A percentile compares a stretch with the other conserved stretches of the same genome.
Evolutionary conservation across 1,139 yeast genomes (phyloP).

Genomic region (Yamadazyma blattariae): DNA sequence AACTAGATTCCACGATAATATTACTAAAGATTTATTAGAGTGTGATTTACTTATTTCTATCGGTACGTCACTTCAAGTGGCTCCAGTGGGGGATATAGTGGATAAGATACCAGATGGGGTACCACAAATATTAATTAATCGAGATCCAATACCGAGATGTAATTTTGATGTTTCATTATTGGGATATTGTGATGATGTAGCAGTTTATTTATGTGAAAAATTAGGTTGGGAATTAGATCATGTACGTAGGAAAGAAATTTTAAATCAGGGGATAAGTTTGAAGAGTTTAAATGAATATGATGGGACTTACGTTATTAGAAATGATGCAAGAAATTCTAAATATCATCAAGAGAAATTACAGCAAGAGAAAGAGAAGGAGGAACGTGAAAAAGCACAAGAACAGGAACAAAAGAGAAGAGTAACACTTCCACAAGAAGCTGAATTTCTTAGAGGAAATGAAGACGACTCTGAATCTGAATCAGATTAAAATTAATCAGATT

Average conservation of each 20-base stretch:
- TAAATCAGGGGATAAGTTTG: not conserved
- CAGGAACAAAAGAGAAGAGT: too few species aligned
- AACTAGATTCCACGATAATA: slow-evolving; percentile 59
- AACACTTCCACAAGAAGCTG: too few species aligned
- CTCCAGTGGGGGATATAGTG: slow-evolving; percentile 95
- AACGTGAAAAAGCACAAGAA: too few species aligned
- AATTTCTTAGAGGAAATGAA: too few species aligned
- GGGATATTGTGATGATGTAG: slow-evolving; percentile 88
- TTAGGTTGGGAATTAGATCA: slow-evolving; percentile 73
- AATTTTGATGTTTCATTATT: slow-evolving; percentile 79
- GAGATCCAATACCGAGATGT: slow-evolving; percentile 73
- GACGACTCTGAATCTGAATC: too few species aligned
- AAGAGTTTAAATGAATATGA: slow-evolving; percentile 19
- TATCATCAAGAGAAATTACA: too few species aligned
- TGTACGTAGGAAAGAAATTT: slow-evolving; percentile 1
- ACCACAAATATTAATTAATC: slow-evolving; percentile 83
- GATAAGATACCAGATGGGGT: slow-evolving; percentile 64
- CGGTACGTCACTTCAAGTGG: slow-evolving; percentile 92
- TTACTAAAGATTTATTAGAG: slow-evolving; percentile 54
- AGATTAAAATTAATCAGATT: too few species aligned
- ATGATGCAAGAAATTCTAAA: too few species aligned
- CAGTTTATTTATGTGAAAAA: slow-evolving; percentile 57
- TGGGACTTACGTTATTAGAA: slow-evolving; percentile 16
- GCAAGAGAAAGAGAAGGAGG: too few species aligned
- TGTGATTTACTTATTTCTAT: slow-evolving; percentile 86